phyloP scores from a whole-genome alignment of 805 yeast species.

The Candida palmyrensis region DNA sequence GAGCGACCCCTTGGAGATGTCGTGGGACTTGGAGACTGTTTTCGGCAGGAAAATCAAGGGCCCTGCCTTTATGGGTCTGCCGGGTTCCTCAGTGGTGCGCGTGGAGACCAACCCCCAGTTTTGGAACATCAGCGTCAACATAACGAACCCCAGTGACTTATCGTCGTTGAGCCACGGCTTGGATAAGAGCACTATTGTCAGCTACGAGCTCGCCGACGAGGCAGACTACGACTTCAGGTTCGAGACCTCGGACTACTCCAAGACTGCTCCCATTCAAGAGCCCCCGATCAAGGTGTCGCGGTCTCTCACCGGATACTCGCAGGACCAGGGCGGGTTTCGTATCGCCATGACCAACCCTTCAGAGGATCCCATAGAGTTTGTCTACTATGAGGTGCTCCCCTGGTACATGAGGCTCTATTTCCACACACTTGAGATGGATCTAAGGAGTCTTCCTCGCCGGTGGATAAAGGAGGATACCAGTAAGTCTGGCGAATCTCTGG shows the following conservation, averaged over 20 bases:
- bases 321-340: constrained; percentile 86
- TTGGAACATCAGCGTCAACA: constrained; percentile 40
- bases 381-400: constrained; percentile 79
- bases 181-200: constrained; percentile 4
- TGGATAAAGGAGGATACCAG: too few relatives aligned
- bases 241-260: constrained; percentile 40
- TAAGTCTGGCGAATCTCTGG: constrained; percentile 8
- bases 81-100: constrained; percentile 36
- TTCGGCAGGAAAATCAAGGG: constrained; percentile 70
- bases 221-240: constrained; percentile 33
- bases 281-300: constrained; percentile 77
- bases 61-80: constrained; percentile 50
- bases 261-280: constrained; percentile 35
- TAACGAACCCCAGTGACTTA: constrained; percentile 6
- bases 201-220: constrained; percentile 13
- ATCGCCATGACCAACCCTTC: constrained; percentile 71
- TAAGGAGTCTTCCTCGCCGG: too few relatives aligned
- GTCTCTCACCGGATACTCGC: constrained; percentile 87
- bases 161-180: constrained; percentile 8
- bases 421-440: constrained; percentile 52
- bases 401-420: constrained; percentile 88
- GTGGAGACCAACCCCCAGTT: constrained; percentile 35
- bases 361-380: constrained; percentile 40
- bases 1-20: constrained; percentile 41
- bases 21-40: constrained; percentile 55